Conservation (phyloP, 176 grass and related monocot genomes). For the Tillandsia fasciculata region DNA sequence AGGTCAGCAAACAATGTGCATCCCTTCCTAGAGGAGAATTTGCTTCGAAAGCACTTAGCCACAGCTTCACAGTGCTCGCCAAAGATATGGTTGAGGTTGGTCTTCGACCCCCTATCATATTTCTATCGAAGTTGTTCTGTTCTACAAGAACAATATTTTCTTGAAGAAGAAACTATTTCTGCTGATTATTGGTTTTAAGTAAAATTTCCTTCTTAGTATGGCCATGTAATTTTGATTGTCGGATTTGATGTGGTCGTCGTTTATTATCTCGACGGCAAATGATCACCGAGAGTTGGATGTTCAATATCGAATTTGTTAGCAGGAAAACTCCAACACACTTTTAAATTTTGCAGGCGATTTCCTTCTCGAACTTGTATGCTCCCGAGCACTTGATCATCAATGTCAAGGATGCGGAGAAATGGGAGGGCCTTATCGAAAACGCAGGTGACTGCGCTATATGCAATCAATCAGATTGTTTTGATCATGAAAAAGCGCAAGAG, state of each 20-base stretch:
- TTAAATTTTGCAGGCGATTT: constrained; percentile 41
- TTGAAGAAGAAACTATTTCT: too few relatives aligned
- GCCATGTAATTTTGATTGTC: too few relatives aligned
- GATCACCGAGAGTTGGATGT: too few relatives aligned
- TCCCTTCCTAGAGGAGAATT: constrained; percentile 88
- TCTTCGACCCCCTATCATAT: neutral
- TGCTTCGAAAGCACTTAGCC: constrained; percentile 84
- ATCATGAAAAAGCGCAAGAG: too few relatives aligned
- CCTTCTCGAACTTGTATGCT: constrained; percentile 91
- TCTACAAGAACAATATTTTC: too few relatives aligned
- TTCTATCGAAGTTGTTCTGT: neutral
- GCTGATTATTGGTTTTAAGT: too few relatives aligned
- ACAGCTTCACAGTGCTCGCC: constrained; percentile 82
- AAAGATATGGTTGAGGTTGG: constrained; percentile 84
- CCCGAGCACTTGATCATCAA: constrained; percentile 97
- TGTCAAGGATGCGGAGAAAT: constrained; percentile 70
- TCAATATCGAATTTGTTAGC: neutral
- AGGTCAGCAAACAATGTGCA: constrained; percentile 83
- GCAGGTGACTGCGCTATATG: constrained; percentile 36
- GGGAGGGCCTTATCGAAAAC: constrained; percentile 80
- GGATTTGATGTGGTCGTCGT: too few relatives aligned
- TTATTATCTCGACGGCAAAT: too few relatives aligned
- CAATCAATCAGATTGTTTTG: neutral
- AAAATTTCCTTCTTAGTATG: too few relatives aligned
- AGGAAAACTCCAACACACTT: constrained; percentile 6